Conservation (phyloP, 1,139 yeast genomes). For the Candida tropicalis region DNA sequence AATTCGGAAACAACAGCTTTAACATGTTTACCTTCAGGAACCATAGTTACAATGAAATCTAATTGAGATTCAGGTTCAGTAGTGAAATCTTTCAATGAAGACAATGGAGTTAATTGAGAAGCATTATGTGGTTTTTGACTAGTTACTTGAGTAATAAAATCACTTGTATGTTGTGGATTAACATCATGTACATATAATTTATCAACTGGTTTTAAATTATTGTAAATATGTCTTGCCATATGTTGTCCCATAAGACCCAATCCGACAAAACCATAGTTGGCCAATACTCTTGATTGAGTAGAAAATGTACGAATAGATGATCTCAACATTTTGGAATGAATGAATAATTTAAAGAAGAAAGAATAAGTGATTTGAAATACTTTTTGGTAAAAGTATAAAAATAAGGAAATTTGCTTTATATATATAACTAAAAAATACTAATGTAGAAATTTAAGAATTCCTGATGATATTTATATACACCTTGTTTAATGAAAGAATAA, state of each 20-base stretch:
- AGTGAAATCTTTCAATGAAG: constrained; percentile 31
- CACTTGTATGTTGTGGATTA: constrained; percentile 30
- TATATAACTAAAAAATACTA: too few species aligned
- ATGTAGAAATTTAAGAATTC: too few species aligned
- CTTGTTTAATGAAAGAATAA: too few species aligned
- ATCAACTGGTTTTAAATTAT: constrained; percentile 42
- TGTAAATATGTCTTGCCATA: constrained; percentile 58
- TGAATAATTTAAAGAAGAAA: not conserved
- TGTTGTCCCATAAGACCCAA: constrained; percentile 64
- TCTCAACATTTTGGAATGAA: constrained; percentile 8
- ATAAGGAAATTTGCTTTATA: too few species aligned
- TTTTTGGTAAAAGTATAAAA: too few species aligned
- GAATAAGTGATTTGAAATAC: not conserved
- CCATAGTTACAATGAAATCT: constrained; percentile 55
- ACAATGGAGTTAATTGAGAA: constrained; percentile 24
- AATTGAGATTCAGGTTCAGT: constrained; percentile 41
- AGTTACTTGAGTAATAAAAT: constrained; percentile 31
- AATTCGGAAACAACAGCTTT: constrained; percentile 45
- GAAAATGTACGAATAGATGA: constrained; percentile 26
- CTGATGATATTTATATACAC: too few species aligned
- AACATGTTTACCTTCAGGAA: constrained; percentile 62
- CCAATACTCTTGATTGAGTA: constrained; percentile 17
- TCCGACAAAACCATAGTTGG: constrained; percentile 56
- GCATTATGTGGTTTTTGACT: constrained; percentile 26
- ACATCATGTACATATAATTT: constrained; percentile 49